Evolutionary conservation across 306 rosid genomes (phyloP).

Genomic region (Lathyrus aphaca): DNA sequence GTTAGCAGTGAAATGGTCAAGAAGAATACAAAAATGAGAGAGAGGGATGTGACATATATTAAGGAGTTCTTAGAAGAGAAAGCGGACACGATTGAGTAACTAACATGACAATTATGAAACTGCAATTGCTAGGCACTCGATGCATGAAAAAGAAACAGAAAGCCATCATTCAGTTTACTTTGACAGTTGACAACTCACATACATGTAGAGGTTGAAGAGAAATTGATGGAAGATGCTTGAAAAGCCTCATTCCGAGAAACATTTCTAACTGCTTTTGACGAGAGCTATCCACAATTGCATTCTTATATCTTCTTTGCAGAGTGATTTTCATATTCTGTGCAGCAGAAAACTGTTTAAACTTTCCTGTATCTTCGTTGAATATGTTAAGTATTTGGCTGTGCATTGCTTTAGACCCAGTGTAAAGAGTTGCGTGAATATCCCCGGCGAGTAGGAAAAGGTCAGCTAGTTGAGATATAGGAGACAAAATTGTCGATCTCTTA

Average conservation of each 20-base stretch:
- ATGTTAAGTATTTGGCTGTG: constrained; percentile 99
- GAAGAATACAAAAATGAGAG: constrained; percentile 14
- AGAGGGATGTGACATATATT: neutral
- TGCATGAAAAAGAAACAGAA: constrained; percentile 44
- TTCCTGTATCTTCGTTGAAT: constrained; percentile 92
- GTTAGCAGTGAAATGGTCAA: constrained; percentile 18
- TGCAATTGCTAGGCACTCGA: constrained; percentile 44
- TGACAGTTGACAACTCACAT: constrained; percentile 53
- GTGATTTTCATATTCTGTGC: constrained; percentile 98
- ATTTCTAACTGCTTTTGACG: constrained; percentile 97
- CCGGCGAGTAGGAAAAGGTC: constrained; percentile 98
- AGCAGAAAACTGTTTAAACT: constrained; percentile 90
- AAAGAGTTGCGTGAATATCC: constrained; percentile 96
- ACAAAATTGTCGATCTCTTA: constrained; percentile 85
- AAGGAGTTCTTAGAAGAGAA: constrained; percentile 31
- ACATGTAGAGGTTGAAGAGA: constrained; percentile 86
- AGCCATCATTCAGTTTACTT: constrained; percentile 45
- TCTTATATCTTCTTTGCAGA: constrained; percentile 91
- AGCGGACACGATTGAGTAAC: constrained; percentile 33
- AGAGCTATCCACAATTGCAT: constrained; percentile 93
- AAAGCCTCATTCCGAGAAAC: constrained; percentile 95
- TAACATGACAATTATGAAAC: constrained; percentile 46
- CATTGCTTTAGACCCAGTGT: constrained; percentile 98
- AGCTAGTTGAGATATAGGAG: constrained; percentile 89
- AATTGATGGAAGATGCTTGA: constrained; percentile 98